phyloP scores from a whole-genome alignment of 2,329 filamentous ascomycete species.

The Penicillium sp. region DNA sequence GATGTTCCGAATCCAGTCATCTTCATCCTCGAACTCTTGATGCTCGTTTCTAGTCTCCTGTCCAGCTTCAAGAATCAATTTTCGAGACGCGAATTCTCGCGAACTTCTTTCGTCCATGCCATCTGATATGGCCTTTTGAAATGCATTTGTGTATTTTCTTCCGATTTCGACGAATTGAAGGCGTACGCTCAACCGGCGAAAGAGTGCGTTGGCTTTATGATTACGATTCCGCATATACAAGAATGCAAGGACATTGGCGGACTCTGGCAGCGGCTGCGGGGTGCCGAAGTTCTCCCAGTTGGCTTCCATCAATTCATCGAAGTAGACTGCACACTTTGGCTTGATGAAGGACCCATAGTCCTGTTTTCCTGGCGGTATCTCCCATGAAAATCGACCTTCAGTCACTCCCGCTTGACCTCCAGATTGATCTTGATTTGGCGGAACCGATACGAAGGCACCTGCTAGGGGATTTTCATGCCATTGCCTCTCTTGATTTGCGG shows the following conservation, averaged over 20 bases:
- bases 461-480: not conserved
- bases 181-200: not conserved
- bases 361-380: not conserved
- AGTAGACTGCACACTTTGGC: slow-evolving; percentile 1
- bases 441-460: not conserved
- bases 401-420: not conserved
- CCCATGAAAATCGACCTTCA: not conserved
- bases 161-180: not conserved
- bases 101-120: not conserved
- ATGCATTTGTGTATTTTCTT: not conserved
- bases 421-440: not conserved
- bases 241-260: not conserved
- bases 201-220: not conserved
- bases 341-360: not conserved
- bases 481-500: slow-evolving; percentile 1
- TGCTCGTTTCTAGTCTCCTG: not conserved
- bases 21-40: not conserved
- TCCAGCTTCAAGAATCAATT: not conserved
- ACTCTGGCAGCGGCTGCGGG: not conserved
- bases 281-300: not conserved
- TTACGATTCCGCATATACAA: not conserved
- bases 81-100: not conserved
- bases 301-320: not conserved
- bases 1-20: not conserved
- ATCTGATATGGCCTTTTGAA: not conserved